Conservation (phyloP, 2,329 filamentous ascomycete genomes). For the Fusarium pilosicola region DNA sequence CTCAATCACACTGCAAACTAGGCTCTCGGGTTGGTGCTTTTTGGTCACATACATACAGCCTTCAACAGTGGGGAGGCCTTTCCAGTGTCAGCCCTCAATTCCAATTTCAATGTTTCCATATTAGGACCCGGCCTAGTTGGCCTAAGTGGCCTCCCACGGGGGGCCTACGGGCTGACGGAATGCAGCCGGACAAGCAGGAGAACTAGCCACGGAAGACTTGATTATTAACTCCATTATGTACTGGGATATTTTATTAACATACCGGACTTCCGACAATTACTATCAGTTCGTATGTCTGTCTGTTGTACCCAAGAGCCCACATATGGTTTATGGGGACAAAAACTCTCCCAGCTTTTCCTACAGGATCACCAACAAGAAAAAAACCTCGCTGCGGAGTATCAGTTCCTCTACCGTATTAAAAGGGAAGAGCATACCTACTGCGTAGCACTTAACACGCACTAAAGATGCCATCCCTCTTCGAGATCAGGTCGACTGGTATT, state of each 20-base stretch:
- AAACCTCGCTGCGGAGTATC: not conserved
- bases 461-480: not conserved
- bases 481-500: not conserved
- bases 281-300: not conserved
- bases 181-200: conserved; percentile 21
- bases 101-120: conserved; percentile 34
- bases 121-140: conserved; percentile 37
- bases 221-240: not conserved
- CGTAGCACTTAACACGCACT: conserved; percentile 3
- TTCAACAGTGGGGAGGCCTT: conserved; percentile 23
- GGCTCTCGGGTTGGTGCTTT: not conserved
- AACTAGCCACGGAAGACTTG: not conserved
- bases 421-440: not conserved
- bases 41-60: conserved; percentile 5
- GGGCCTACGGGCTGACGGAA: conserved; percentile 29
- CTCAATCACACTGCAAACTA: conserved; percentile 19
- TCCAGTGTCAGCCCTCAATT: conserved; percentile 39
- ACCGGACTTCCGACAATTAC: not conserved
- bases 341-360: not conserved
- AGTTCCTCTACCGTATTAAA: not conserved
- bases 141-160: conserved; percentile 39
- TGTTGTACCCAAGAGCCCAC: not conserved
- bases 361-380: not conserved
- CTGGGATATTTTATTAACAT: conserved; percentile 7
- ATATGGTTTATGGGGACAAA: not conserved